Percentiles rank a stretch among this genome's conserved stretches.
phyloP scores from a whole-genome alignment of 345 rosid species.

The Adansonia digitata region DNA sequence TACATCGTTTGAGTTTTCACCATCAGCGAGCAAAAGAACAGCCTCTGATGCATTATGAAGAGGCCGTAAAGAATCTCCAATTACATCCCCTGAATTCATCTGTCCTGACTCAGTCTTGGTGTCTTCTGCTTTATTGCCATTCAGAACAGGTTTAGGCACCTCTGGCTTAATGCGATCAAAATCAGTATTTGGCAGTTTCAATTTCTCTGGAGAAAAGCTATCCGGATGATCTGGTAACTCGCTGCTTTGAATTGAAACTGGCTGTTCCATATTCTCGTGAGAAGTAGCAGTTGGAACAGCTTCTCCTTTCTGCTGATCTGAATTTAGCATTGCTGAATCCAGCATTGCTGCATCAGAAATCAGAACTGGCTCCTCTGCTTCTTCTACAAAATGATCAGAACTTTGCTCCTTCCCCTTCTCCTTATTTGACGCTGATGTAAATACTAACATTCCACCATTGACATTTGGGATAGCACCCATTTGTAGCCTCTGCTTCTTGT shows the following conservation, averaged over 20 bases:
- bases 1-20: slow-evolving; percentile 2
- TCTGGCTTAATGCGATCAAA: slow-evolving; percentile 16
- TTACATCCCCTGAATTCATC: slow-evolving; percentile 19
- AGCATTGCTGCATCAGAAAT: slow-evolving; percentile 25
- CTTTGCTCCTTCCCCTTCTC: slow-evolving; percentile 26
- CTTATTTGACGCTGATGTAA: slow-evolving; percentile 23
- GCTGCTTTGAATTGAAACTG: slow-evolving; percentile 16
- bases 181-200: slow-evolving; percentile 14
- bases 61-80: background rate
- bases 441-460: slow-evolving; percentile 23
- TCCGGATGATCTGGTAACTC: slow-evolving; percentile 10
- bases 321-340: slow-evolving; percentile 7
- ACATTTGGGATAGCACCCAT: slow-evolving; percentile 30
- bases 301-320: slow-evolving; percentile 22
- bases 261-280: slow-evolving; percentile 14
- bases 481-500: slow-evolving; percentile 67
- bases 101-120: slow-evolving; percentile 14
- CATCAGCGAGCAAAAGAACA: slow-evolving; percentile 7
- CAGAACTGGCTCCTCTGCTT: slow-evolving; percentile 12
- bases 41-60: slow-evolving; percentile 13
- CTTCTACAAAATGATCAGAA: slow-evolving; percentile 10
- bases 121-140: slow-evolving; percentile 21
- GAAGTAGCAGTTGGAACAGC: slow-evolving; percentile 11
- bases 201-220: slow-evolving; percentile 8
- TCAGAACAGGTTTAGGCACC: slow-evolving; percentile 9